phyloP scores from a whole-genome alignment of 2,329 filamentous ascomycete genomes.

The Botrytis pseudocinerea region DNA sequence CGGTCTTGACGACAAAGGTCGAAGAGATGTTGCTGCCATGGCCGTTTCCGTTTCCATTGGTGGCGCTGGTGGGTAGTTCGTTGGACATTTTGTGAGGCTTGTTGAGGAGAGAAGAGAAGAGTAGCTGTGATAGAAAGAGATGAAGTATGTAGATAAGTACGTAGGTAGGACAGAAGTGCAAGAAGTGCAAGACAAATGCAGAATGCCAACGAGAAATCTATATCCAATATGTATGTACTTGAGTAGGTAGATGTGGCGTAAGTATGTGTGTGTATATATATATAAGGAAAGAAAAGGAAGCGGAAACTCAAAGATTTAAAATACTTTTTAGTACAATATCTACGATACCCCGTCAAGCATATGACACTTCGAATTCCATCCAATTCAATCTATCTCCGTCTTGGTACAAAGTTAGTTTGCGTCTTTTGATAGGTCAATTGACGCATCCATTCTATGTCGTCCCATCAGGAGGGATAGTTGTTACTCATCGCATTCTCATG shows the following conservation, averaged over 20 bases:
- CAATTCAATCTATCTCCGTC: neutral
- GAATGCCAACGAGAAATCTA: neutral
- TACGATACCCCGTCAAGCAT: neutral
- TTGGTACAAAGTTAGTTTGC: neutral
- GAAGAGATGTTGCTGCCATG: conserved; percentile 32
- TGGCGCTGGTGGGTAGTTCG: conserved; percentile 47
- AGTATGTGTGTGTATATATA: neutral
- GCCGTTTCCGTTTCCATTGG: conserved; percentile 34
- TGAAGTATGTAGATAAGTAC: neutral
- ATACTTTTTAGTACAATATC: neutral
- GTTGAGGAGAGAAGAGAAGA: conserved; percentile 25
- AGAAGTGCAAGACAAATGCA: neutral
- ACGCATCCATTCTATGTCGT: neutral
- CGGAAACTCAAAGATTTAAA: neutral
- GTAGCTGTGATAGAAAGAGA: neutral
- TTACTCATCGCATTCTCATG: neutral
- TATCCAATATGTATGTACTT: neutral
- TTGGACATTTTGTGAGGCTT: conserved; percentile 39
- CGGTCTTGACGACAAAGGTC: conserved; percentile 87
- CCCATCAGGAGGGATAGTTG: neutral
- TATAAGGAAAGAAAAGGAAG: neutral
- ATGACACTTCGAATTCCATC: neutral
- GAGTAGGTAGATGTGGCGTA: neutral
- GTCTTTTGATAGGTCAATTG: neutral
- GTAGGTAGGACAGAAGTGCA: neutral